These are phyloP conservation scores for Phyllosticta ampelicida DNA, from an alignment of 2,329 filamentous ascomycete genomes.

Conservation along the genomic window DNA sequence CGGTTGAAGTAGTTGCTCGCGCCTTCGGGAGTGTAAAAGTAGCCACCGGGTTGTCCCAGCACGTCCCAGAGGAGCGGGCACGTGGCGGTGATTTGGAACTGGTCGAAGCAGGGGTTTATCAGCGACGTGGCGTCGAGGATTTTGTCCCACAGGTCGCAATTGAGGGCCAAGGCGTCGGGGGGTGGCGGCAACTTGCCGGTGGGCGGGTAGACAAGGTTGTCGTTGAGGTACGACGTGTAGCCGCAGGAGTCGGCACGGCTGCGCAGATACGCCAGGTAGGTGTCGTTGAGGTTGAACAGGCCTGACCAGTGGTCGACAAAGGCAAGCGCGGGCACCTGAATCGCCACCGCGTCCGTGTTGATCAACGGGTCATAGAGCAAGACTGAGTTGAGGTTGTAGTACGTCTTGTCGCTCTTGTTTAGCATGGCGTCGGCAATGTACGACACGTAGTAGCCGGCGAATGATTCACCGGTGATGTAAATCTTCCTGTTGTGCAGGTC, in stretches of 20 bases:
- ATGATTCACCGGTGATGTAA: conserved; percentile 61
- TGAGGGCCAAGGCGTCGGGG: conserved; percentile 34
- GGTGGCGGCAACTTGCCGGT: conserved; percentile 46
- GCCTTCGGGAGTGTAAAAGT: conserved; percentile 30
- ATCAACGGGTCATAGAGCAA: conserved; percentile 64
- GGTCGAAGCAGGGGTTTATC: conserved; percentile 42
- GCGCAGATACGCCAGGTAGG: conserved; percentile 43
- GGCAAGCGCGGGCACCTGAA: conserved; percentile 43
- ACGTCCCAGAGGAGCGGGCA: conserved; percentile 27
- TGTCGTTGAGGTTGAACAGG: conserved; percentile 54
- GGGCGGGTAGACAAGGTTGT: conserved; percentile 59
- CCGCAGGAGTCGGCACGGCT: conserved; percentile 47
- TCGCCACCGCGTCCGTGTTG: conserved; percentile 41
- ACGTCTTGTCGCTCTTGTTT: conserved; percentile 51
- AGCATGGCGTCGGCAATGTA: conserved; percentile 57
- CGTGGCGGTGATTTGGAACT: conserved; percentile 34
- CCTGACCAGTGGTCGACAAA: conserved; percentile 52
- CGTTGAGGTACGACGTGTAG: conserved; percentile 48
- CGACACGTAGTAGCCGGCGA: conserved; percentile 43
- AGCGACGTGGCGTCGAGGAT: conserved; percentile 30
- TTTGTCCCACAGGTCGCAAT: conserved; percentile 42
- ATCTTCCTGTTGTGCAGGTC: conserved; percentile 55
- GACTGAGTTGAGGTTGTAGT: conserved; percentile 49
- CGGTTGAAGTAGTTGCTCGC: conserved; percentile 41
- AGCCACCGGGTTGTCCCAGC: conserved; percentile 27